Conservation (phyloP, 2,329 filamentous ascomycete genomes). For the Fusarium succisae region DNA sequence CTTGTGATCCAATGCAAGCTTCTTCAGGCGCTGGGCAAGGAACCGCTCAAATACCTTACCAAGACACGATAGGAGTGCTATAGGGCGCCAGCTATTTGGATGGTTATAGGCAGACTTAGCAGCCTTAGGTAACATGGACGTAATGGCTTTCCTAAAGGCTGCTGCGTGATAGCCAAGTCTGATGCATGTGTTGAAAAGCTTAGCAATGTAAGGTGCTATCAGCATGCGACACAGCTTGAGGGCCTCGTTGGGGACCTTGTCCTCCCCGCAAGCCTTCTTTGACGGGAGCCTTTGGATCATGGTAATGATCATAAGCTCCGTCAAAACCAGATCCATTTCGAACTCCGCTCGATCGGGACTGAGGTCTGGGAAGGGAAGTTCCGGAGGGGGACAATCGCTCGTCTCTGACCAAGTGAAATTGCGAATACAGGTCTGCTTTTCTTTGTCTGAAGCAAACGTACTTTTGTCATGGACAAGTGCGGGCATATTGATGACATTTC, state of each 20-base stretch:
- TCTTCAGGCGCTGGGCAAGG: neutral
- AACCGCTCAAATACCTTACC: slow-evolving; percentile 5
- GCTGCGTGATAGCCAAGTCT: neutral
- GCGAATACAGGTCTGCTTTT: neutral
- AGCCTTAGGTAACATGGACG: neutral
- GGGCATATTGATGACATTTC: neutral
- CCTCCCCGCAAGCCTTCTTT: neutral
- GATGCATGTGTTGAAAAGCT: neutral
- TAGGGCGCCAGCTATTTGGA: neutral
- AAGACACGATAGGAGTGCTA: neutral
- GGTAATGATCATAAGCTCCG: neutral
- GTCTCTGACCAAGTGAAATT: neutral
- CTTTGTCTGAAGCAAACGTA: neutral
- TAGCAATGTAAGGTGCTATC: neutral
- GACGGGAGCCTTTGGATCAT: neutral
- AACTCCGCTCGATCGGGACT: neutral
- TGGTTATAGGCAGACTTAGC: neutral
- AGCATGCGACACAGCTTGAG: neutral
- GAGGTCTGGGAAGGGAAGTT: neutral
- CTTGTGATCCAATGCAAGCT: neutral
- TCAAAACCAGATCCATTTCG: neutral
- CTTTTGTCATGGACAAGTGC: neutral
- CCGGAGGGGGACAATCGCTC: neutral
- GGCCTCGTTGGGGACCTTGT: slow-evolving; percentile 8
- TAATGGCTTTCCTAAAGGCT: neutral